A percentile compares a stretch with the other conserved stretches of the same genome.
Conservation (phyloP, 805 yeast genomes). For the Komagataella pseudopastoris region DNA sequence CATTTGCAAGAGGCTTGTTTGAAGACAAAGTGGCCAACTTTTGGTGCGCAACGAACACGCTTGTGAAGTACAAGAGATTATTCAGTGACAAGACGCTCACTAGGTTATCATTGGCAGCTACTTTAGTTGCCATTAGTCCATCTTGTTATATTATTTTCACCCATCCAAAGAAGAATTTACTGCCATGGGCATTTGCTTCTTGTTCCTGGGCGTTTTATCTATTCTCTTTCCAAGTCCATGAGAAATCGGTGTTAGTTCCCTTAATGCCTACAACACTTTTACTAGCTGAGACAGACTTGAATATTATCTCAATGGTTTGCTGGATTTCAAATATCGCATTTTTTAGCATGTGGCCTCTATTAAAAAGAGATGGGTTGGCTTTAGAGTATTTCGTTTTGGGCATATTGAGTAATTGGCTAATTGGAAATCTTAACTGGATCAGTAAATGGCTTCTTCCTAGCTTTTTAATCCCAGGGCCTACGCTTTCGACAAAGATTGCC, state of each 20-base stretch:
- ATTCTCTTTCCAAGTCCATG: constrained; percentile 94
- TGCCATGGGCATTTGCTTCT: constrained; percentile 67
- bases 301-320: constrained; percentile 56
- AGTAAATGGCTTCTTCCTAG: constrained; percentile 29
- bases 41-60: constrained; percentile 87
- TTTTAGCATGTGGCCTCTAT: constrained; percentile 81
- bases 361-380: constrained; percentile 58
- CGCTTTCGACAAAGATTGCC: constrained; percentile 4
- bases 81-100: constrained; percentile 50
- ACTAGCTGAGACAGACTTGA: constrained; percentile 37
- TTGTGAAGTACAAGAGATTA: constrained; percentile 51
- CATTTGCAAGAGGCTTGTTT: constrained; percentile 86
- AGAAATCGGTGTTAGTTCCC: constrained; percentile 82
- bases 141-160: constrained; percentile 35
- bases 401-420: constrained; percentile 64
- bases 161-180: constrained; percentile 33
- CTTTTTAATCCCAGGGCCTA: constrained; percentile 29
- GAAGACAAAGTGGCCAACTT: constrained; percentile 96
- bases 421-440: constrained; percentile 48
- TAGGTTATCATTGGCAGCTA: constrained; percentile 36
- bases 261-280: constrained; percentile 71
- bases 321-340: constrained; percentile 82
- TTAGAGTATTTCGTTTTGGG: constrained; percentile 59
- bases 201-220: constrained; percentile 81
- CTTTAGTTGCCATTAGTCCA: constrained; percentile 41